Percentiles rank a stretch among this genome's conserved stretches.
Conservation (phyloP, 2,329 filamentous ascomycete species). For the Albifimbria verrucaria region DNA sequence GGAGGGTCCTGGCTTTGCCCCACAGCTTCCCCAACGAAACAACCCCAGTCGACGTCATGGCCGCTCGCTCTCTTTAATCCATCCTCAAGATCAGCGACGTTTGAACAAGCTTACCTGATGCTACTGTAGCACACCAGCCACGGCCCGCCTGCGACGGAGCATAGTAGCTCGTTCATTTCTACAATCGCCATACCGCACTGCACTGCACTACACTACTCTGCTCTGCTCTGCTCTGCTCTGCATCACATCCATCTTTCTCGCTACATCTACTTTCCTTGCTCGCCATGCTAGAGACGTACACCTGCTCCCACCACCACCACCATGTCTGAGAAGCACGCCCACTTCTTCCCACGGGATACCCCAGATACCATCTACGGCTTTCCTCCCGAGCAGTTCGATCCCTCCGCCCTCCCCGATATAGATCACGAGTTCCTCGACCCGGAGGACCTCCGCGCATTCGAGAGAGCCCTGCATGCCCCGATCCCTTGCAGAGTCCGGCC, state of each 20-base stretch:
- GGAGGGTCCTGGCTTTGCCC: not conserved
- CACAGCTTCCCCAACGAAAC: not conserved
- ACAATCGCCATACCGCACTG: too few relatives aligned
- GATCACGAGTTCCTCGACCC: constrained; percentile 73
- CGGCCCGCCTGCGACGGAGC: too few relatives aligned
- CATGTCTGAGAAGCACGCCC: constrained; percentile 21
- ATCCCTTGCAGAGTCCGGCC: constrained; percentile 62
- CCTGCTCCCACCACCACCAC: not conserved
- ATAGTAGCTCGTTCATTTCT: too few relatives aligned
- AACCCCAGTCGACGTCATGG: not conserved
- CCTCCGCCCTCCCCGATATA: constrained; percentile 70
- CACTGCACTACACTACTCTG: too few relatives aligned
- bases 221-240: too few relatives aligned
- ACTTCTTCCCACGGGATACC: constrained; percentile 21
- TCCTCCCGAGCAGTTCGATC: constrained; percentile 63
- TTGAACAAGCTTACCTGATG: too few relatives aligned
- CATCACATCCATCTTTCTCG: not conserved
- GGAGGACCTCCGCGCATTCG: constrained; percentile 74
- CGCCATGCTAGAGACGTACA: too few relatives aligned
- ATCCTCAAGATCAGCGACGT: too few relatives aligned
- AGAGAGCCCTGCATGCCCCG: constrained; percentile 76
- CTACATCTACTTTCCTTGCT: not conserved
- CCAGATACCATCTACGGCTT: constrained; percentile 47
- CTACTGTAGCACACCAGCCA: too few relatives aligned
- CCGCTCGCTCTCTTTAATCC: not conserved